A percentile compares a stretch with the other conserved stretches of the same genome.
phyloP scores from a whole-genome alignment of 1,139 yeast genomes.

The Taphrina communis region DNA sequence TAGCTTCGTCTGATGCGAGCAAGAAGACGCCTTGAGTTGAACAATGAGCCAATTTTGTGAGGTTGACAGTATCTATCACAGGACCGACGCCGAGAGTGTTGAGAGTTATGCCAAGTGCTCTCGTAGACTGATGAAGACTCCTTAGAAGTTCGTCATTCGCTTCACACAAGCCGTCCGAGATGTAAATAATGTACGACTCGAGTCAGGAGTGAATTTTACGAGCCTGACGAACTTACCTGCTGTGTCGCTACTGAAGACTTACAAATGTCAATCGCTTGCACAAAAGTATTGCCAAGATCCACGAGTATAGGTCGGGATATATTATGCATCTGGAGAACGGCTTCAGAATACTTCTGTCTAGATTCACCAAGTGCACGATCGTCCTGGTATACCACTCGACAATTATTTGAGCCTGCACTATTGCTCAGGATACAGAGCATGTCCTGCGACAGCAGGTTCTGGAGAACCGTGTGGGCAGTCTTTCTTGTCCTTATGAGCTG shows the following conservation, averaged over 20 bases:
- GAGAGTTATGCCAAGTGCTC: not conserved
- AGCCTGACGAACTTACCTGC: not conserved
- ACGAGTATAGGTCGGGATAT: not conserved
- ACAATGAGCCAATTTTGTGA: conserved; percentile 12
- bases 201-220: not conserved
- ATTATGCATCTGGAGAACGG: not conserved
- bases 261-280: not conserved
- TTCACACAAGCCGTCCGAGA: conserved; percentile 4
- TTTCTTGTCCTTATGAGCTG: not conserved
- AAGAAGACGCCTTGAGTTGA: not conserved
- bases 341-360: not conserved
- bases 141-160: not conserved
- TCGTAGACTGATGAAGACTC: not conserved
- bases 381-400: not conserved
- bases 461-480: not conserved
- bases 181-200: conserved; percentile 6
- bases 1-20: not conserved
- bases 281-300: not conserved
- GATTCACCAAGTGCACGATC: not conserved
- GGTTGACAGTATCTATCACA: not conserved
- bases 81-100: conserved; percentile 7
- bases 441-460: not conserved
- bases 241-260: too few relatives aligned
- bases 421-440: not conserved
- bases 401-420: not conserved